Evolutionary conservation across 2,329 filamentous ascomycete species (phyloP).

Genomic region (Ophiosphaerella korrae): DNA sequence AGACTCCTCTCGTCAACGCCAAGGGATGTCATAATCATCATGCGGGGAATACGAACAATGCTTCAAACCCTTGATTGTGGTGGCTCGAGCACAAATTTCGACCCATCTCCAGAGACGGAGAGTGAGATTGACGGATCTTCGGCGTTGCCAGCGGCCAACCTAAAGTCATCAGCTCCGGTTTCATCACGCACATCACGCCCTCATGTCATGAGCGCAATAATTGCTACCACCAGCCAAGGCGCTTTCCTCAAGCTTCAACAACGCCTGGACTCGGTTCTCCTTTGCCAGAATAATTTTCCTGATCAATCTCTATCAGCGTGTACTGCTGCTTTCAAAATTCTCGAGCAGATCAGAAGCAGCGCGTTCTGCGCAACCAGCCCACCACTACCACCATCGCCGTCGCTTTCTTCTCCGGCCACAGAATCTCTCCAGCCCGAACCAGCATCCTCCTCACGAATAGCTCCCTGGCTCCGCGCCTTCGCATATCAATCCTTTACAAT

Average conservation of each 20-base stretch:
- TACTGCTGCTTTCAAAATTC: not conserved
- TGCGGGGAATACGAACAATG: constrained; percentile 1
- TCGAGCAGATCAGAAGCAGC: not conserved
- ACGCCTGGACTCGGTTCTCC: constrained; percentile 6
- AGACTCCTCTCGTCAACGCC: not conserved
- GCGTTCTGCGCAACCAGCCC: not conserved
- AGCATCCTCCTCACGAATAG: not conserved
- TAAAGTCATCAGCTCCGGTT: not conserved
- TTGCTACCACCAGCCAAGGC: constrained; percentile 10
- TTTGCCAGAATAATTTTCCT: not conserved
- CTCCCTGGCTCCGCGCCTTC: not conserved
- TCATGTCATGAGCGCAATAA: constrained; percentile 12
- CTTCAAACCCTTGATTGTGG: not conserved
- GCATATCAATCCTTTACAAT: not conserved
- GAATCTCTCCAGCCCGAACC: not conserved
- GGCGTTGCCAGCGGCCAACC: constrained; percentile 1
- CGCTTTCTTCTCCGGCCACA: not conserved
- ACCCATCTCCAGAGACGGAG: not conserved
- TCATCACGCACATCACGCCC: constrained; percentile 5
- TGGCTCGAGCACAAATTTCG: not conserved
- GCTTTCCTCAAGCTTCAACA: constrained; percentile 9
- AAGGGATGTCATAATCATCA: constrained; percentile 1
- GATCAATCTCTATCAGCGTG: not conserved
- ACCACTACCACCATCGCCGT: not conserved
- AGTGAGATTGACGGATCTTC: not conserved